Evolutionary conservation across 345 rosid species (phyloP).

Genomic region (Psidium guajava): DNA sequence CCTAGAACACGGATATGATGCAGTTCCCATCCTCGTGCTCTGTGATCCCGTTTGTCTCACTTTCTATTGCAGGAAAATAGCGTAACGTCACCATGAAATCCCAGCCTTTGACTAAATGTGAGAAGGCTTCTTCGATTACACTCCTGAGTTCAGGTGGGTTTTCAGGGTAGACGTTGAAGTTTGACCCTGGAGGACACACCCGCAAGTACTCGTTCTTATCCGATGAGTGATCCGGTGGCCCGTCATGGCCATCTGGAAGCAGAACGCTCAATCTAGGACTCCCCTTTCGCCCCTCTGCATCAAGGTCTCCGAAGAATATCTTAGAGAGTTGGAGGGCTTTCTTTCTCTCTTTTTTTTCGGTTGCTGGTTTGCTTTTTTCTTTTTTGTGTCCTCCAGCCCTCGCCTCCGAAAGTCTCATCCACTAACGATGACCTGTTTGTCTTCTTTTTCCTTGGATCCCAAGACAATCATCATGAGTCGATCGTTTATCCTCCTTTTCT

Average conservation of each 20-base stretch:
- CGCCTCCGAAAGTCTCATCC: too few relatives aligned
- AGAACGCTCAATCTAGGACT: constrained; percentile 5
- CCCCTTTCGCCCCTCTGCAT: constrained; percentile 22
- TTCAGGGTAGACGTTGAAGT: constrained; percentile 27
- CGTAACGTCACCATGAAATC: constrained; percentile 31
- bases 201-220: constrained; percentile 34
- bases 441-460: too few relatives aligned
- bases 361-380: too few relatives aligned
- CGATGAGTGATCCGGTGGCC: constrained; percentile 14
- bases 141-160: constrained; percentile 32
- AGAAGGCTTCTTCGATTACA: too few relatives aligned
- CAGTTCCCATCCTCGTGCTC: constrained; percentile 40
- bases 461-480: too few relatives aligned
- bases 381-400: too few relatives aligned
- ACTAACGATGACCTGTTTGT: too few relatives aligned
- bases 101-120: too few relatives aligned
- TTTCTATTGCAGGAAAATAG: constrained; percentile 27
- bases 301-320: constrained; percentile 19
- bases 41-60: constrained; percentile 26
- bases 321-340: constrained; percentile 18
- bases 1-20: not conserved
- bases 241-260: too few relatives aligned
- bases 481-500: too few relatives aligned
- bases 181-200: constrained; percentile 23
- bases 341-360: too few relatives aligned